phyloP scores from a whole-genome alignment of 1,284 basidiomycete species.

The Apiotrichum akiyoshidainum region DNA sequence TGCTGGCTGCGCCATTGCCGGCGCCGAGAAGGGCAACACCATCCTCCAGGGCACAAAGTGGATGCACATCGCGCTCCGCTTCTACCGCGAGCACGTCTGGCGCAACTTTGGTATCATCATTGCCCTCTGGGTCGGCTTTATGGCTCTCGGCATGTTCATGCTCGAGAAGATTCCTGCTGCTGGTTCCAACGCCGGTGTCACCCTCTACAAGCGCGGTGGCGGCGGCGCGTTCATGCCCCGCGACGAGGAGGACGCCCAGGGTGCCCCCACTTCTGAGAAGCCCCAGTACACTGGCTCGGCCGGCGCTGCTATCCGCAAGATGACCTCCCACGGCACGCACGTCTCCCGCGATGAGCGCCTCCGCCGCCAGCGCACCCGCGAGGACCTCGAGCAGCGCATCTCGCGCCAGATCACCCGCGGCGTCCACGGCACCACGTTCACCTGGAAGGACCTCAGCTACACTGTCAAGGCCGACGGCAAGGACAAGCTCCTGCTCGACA shows the following conservation, averaged over 20 bases:
- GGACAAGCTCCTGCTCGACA: conserved; percentile 51
- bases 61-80: conserved; percentile 44
- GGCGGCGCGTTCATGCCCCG: conserved; percentile 23
- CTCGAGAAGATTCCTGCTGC: conserved; percentile 32
- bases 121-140: conserved; percentile 39
- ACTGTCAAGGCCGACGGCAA: conserved; percentile 49
- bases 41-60: conserved; percentile 37
- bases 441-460: conserved; percentile 53
- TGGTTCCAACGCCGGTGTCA: conserved; percentile 37
- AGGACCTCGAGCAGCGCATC: conserved; percentile 1
- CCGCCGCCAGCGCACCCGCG: background rate
- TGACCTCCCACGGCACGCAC: background rate
- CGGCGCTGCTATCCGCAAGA: background rate
- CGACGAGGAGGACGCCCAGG: conserved; percentile 25
- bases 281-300: background rate
- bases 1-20: conserved; percentile 47
- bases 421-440: conserved; percentile 36
- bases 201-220: conserved; percentile 39
- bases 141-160: conserved; percentile 19
- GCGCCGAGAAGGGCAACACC: conserved; percentile 27
- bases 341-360: background rate
- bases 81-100: conserved; percentile 50
- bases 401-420: background rate
- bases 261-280: background rate
- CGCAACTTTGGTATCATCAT: conserved; percentile 54